Percentiles rank a stretch among this genome's conserved stretches.
Conservation (phyloP, 257 asterid genomes). For the Solanum sejunctum region DNA sequence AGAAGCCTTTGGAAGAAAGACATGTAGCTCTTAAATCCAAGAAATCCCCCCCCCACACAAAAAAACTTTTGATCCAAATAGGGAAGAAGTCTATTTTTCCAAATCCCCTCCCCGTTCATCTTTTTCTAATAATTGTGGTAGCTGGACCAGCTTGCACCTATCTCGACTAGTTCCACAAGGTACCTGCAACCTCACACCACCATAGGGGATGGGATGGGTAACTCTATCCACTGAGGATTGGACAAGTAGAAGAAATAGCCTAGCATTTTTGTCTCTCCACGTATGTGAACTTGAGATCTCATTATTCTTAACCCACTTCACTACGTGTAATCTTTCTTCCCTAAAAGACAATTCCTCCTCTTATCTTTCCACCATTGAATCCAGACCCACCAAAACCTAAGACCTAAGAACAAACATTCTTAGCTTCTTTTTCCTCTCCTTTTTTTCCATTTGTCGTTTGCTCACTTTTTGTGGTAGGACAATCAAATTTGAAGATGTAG, state of each 20-base stretch:
- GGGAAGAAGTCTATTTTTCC: not conserved
- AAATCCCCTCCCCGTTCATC: not conserved
- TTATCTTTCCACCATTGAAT: not conserved
- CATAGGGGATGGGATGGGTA: not conserved
- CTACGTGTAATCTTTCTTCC: not conserved
- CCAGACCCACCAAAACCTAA: not conserved
- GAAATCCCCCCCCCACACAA: not conserved
- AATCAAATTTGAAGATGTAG: conserved; percentile 26
- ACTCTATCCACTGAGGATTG: not conserved
- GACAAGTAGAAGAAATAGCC: not conserved
- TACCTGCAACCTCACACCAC: not conserved
- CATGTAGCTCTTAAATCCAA: not conserved
- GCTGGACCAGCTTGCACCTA: not conserved
- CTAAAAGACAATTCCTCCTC: not conserved
- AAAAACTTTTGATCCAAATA: not conserved
- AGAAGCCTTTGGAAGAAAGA: not conserved
- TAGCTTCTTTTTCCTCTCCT: not conserved
- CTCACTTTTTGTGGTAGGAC: not conserved
- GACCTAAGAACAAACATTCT: not conserved
- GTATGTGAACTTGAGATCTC: not conserved
- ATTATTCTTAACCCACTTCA: not conserved
- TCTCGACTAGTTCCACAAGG: not conserved
- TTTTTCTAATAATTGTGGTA: not conserved
- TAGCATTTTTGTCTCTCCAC: not conserved
- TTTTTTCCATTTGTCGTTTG: not conserved